A percentile compares a stretch with the other conserved stretches of the same genome.
These are phyloP conservation scores for Papiliotrema fonsecae DNA, from an alignment of 1,284 basidiomycete genomes.

Conservation along the genomic window DNA sequence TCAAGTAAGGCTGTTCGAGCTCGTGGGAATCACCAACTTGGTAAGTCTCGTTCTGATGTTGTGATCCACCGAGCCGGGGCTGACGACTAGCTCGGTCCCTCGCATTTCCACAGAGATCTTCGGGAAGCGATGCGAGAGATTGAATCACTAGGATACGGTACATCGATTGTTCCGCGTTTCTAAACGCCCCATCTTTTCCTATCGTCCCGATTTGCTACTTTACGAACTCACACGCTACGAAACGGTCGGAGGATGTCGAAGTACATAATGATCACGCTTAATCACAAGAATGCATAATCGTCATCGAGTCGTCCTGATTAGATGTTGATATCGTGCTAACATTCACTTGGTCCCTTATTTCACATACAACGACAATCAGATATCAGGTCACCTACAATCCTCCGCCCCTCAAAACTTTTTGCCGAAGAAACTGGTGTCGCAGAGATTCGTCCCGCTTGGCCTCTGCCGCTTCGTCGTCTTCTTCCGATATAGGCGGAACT, in stretches of 20 bases:
- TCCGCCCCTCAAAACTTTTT: background rate
- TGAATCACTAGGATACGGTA: slow-evolving; percentile 40
- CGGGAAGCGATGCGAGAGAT: slow-evolving; percentile 40
- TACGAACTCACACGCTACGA: no score
- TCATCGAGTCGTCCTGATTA: no score
- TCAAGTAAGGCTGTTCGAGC: slow-evolving; percentile 57
- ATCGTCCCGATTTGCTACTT: background rate
- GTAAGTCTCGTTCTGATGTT: slow-evolving; percentile 17
- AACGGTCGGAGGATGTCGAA: no score
- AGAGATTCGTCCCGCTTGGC: background rate
- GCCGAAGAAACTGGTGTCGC: background rate
- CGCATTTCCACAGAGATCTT: slow-evolving; percentile 68
- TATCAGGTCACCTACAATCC: no score
- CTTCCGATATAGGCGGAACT: background rate
- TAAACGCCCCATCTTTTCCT: background rate
- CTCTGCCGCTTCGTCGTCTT: background rate
- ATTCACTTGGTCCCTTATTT: no score
- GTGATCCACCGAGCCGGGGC: background rate
- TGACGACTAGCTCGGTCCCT: slow-evolving; percentile 60
- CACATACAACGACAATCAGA: no score
- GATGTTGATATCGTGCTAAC: no score
- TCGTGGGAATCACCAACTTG: slow-evolving; percentile 39
- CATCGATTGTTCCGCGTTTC: slow-evolving; percentile 20
- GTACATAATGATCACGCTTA: no score
- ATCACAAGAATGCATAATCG: no score